These are phyloP conservation scores for Lactifluus rugatus DNA, from an alignment of 768 basidiomycete species.

Conservation along the genomic window DNA sequence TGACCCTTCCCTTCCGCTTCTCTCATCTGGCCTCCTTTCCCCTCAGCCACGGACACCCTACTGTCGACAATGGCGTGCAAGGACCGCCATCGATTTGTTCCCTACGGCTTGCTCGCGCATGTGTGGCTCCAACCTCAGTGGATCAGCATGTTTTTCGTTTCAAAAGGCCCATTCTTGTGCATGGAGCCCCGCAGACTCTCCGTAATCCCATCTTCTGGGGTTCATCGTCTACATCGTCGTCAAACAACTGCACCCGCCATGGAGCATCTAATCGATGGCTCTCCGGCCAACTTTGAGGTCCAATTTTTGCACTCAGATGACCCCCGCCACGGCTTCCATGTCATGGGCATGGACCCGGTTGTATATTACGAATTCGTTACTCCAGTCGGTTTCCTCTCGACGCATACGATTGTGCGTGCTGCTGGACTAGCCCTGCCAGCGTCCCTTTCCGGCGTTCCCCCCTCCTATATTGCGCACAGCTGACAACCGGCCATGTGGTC, in stretches of 20 bases:
- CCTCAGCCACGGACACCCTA: background rate
- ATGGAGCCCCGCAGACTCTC: background rate
- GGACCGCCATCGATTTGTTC: background rate
- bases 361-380: conserved; percentile 64
- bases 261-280: background rate
- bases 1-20: background rate
- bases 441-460: background rate
- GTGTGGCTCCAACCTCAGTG: background rate
- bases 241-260: background rate
- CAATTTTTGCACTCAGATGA: conserved; percentile 65
- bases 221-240: background rate
- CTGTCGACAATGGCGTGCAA: background rate
- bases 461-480: background rate
- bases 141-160: background rate
- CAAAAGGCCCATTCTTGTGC: background rate
- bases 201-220: background rate
- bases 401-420: conserved; percentile 41
- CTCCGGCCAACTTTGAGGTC: conserved; percentile 24
- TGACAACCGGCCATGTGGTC: background rate
- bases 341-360: conserved; percentile 54
- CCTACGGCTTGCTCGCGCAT: background rate
- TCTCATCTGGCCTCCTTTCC: background rate
- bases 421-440: background rate
- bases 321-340: conserved; percentile 50
- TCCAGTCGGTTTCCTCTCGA: conserved; percentile 28